Conservation (phyloP, 2,329 filamentous ascomycete species). For the Arthrobotrys iridis region DNA sequence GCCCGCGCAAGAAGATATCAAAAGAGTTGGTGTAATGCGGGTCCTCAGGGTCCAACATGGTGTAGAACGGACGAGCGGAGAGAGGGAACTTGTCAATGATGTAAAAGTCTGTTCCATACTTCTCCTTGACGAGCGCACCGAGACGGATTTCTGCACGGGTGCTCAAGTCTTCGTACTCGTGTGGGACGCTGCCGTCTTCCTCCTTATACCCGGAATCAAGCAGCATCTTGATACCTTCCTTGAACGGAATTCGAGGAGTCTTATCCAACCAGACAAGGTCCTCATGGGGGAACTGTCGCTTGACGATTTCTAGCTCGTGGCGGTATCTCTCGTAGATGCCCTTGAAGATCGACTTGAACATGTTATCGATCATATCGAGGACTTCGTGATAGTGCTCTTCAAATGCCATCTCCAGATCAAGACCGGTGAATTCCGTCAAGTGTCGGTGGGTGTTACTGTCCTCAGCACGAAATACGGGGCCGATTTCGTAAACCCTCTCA, state of each 20-base stretch:
- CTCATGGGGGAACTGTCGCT: constrained; percentile 83
- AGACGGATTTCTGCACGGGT: constrained; percentile 88
- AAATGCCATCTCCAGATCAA: constrained; percentile 93
- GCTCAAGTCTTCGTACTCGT: constrained; percentile 77
- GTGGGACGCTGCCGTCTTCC: constrained; percentile 77
- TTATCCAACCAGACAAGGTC: constrained; percentile 87
- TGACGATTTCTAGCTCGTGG: constrained; percentile 79
- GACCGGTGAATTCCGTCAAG: constrained; percentile 90
- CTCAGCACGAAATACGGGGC: constrained; percentile 89
- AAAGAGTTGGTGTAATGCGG: constrained; percentile 85
- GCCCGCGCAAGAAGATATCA: constrained; percentile 91
- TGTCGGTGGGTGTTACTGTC: constrained; percentile 96
- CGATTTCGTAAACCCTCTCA: constrained; percentile 86
- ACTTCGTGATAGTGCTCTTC: constrained; percentile 90
- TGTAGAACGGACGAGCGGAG: constrained; percentile 87
- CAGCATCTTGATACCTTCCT: constrained; percentile 80
- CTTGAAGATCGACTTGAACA: constrained; percentile 81
- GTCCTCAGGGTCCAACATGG: constrained; percentile 81
- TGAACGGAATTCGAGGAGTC: constrained; percentile 82
- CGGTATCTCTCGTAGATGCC: constrained; percentile 75
- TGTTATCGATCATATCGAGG: constrained; percentile 77
- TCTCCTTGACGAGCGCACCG: constrained; percentile 83
- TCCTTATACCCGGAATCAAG: constrained; percentile 79
- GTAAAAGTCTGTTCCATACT: constrained; percentile 90
- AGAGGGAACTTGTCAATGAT: constrained; percentile 92